Conservation (phyloP, 805 yeast genomes). For the Cyberlindnera suaveolens region DNA sequence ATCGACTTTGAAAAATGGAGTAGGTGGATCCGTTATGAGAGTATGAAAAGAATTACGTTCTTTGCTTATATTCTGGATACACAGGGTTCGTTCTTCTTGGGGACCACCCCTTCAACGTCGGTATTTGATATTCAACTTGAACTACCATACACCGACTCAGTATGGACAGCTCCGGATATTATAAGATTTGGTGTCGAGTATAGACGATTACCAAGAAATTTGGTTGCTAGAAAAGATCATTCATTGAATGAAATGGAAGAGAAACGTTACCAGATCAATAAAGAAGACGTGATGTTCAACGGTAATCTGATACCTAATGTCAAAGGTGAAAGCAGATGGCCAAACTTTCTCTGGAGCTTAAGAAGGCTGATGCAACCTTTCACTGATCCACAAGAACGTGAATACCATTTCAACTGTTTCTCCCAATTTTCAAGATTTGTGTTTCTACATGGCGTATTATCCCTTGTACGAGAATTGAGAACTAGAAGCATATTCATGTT, state of each 20-base stretch:
- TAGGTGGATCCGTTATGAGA: conserved; percentile 41
- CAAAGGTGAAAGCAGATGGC: conserved; percentile 30
- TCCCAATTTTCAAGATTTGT: conserved; percentile 30
- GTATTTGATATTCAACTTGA: conserved; percentile 39
- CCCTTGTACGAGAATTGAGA: conserved; percentile 24
- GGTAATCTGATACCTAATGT: conserved; percentile 22
- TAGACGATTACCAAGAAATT: conserved; percentile 24
- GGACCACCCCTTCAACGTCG: conserved; percentile 29
- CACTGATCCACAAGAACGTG: conserved; percentile 24
- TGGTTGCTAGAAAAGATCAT: conserved; percentile 5
- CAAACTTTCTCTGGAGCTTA: conserved; percentile 30
- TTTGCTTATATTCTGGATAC: conserved; percentile 37
- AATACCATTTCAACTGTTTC: conserved; percentile 30
- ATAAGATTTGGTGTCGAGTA: conserved; percentile 21
- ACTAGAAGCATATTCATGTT: conserved; percentile 21
- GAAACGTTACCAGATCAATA: conserved; percentile 6
- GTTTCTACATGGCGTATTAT: conserved; percentile 28
- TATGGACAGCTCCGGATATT: conserved; percentile 33
- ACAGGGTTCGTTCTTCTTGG: conserved; percentile 31
- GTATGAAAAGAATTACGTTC: conserved; percentile 35
- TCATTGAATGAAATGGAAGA: neutral
- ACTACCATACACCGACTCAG: conserved; percentile 39
- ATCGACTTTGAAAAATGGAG: conserved; percentile 28
- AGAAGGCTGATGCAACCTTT: conserved; percentile 28
- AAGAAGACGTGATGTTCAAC: conserved; percentile 12